These are phyloP conservation scores for Neurospora tetrasperma DNA, from an alignment of 495 filamentous ascomycete species.

Conservation along the genomic window DNA sequence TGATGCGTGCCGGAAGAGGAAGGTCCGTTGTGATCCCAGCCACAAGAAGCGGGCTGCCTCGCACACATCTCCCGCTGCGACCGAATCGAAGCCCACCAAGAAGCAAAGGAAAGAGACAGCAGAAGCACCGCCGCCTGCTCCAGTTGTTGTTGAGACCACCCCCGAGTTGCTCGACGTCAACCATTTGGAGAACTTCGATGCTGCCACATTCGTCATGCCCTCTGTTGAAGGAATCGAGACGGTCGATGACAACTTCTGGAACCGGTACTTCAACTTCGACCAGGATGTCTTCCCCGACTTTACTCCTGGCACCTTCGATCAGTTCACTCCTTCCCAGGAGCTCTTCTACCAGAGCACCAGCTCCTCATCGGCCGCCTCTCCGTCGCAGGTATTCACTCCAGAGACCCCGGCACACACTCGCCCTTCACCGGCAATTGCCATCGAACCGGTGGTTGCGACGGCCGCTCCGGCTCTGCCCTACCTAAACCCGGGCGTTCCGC, in stretches of 20 bases:
- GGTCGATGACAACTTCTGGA: conserved; percentile 22
- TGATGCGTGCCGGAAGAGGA: conserved; percentile 44
- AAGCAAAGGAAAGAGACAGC: conserved; percentile 25
- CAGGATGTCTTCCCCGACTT: conserved; percentile 20
- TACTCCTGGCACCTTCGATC: conserved; percentile 25
- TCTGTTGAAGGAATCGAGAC: conserved; percentile 8
- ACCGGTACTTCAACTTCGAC: conserved; percentile 31
- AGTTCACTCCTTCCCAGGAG: conserved; percentile 25
- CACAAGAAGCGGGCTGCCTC: conserved; percentile 34
- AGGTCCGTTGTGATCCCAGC: conserved; percentile 43
- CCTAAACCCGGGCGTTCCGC: conserved; percentile 27
- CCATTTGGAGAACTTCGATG: conserved; percentile 12
- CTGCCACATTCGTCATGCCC: conserved; percentile 8
- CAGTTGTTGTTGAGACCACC: conserved; percentile 3
- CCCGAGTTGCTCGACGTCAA: conserved; percentile 7
- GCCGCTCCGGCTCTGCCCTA: conserved; percentile 29
- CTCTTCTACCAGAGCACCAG: conserved; percentile 28
- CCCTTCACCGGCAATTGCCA: conserved; percentile 11
- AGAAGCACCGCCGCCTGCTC: conserved; percentile 14
- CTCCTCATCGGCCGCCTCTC: conserved; percentile 24
- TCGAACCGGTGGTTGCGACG: conserved; percentile 8
- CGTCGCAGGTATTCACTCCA: conserved; percentile 28
- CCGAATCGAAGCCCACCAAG: conserved; percentile 27
- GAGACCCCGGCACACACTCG: conserved; percentile 8
- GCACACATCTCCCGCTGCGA: conserved; percentile 20